phyloP scores from a whole-genome alignment of 768 basidiomycete species.

The Mycena leptocephala region DNA sequence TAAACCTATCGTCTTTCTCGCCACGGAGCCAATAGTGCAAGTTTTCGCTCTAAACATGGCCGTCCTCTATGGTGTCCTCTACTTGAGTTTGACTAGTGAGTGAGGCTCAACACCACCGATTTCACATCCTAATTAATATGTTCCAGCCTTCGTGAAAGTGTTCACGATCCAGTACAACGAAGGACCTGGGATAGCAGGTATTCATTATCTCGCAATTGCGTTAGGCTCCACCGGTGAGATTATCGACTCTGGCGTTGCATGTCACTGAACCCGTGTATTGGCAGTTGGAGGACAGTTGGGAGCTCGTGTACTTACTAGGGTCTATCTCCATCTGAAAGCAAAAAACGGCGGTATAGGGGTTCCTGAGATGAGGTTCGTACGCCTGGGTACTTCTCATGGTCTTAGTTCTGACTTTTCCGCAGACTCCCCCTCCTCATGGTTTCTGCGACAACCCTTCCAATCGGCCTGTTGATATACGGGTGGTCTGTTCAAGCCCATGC shows the following conservation, averaged over 20 bases:
- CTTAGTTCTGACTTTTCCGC: slow-evolving; percentile 10
- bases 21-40: slow-evolving; percentile 74
- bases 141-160: slow-evolving; percentile 69
- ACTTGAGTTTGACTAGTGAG: slow-evolving; percentile 57
- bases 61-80: slow-evolving; percentile 70
- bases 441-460: slow-evolving; percentile 67
- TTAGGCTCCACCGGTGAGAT: slow-evolving; percentile 64
- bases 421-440: slow-evolving; percentile 61
- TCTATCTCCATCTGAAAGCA: slow-evolving; percentile 62
- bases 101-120: slow-evolving; percentile 24
- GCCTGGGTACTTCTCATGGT: not conserved
- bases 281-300: slow-evolving; percentile 57
- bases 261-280: not conserved
- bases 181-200: slow-evolving; percentile 66
- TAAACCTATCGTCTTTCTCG: slow-evolving; percentile 72
- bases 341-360: slow-evolving; percentile 68
- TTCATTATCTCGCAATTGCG: slow-evolving; percentile 77
- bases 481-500: slow-evolving; percentile 69
- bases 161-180: slow-evolving; percentile 66
- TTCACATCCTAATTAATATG: slow-evolving; percentile 10
- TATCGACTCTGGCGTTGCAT: slow-evolving; percentile 39
- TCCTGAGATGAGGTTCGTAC: slow-evolving; percentile 66
- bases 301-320: slow-evolving; percentile 62
- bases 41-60: slow-evolving; percentile 72
- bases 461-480: slow-evolving; percentile 75